Conservation (phyloP, 164 flowering plant species). For the Vitis riparia region DNA sequence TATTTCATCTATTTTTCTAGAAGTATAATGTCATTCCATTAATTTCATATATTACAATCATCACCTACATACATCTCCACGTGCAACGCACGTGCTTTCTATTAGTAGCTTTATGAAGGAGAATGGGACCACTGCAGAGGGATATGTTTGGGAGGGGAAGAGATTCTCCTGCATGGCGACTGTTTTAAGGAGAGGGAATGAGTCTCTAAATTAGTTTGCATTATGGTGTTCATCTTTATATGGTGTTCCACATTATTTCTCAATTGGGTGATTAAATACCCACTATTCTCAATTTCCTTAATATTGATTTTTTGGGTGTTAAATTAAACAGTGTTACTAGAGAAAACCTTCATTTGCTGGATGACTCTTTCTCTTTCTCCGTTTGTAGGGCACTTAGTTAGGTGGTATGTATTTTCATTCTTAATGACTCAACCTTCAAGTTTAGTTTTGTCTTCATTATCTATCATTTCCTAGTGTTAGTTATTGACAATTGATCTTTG, state of each 20-base stretch:
- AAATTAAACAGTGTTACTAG: constrained; percentile 52
- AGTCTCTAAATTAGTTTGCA: too few relatives aligned
- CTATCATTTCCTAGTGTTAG: background rate
- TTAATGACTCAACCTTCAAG: background rate
- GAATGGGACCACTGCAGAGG: too few relatives aligned
- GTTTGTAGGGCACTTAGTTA: constrained; percentile 43
- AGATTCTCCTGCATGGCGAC: too few relatives aligned
- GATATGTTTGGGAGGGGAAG: too few relatives aligned
- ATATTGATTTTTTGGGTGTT: constrained; percentile 3
- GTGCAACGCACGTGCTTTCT: too few relatives aligned
- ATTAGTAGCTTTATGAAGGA: too few relatives aligned
- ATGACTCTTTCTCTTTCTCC: constrained; percentile 90
- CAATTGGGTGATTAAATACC: background rate
- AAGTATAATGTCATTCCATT: too few relatives aligned
- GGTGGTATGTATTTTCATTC: constrained; percentile 48
- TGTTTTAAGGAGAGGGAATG: too few relatives aligned
- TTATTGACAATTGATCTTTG: background rate
- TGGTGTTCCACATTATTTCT: background rate
- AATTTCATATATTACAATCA: too few relatives aligned
- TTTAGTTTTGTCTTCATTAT: background rate
- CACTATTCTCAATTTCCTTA: background rate
- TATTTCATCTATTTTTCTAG: too few relatives aligned
- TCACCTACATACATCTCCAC: too few relatives aligned
- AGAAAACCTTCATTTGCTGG: constrained; percentile 77
- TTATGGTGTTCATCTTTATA: too few relatives aligned